Evolutionary conservation across 176 grass and related monocot genomes (phyloP).

Genomic region (Alloteropsis semialata): DNA sequence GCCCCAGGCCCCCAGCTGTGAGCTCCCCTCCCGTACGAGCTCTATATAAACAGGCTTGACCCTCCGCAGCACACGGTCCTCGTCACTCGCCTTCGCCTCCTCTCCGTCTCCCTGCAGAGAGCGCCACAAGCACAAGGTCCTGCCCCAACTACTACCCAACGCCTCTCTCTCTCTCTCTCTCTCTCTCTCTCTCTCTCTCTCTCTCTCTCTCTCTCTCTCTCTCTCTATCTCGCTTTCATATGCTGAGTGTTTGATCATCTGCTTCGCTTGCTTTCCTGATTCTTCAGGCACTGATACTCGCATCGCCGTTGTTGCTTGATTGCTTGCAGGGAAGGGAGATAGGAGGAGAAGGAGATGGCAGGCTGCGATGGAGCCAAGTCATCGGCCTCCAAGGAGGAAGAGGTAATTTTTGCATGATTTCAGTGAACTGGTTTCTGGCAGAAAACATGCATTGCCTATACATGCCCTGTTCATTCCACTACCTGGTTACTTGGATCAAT

Average conservation of each 20-base stretch:
- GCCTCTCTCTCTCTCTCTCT: background rate
- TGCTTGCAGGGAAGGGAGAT: conserved; percentile 21
- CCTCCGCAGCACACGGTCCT: conserved; percentile 11
- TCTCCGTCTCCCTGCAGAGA: background rate
- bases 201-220: background rate
- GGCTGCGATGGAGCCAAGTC: conserved; percentile 48
- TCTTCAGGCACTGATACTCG: conserved; percentile 9
- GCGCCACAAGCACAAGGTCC: conserved; percentile 58
- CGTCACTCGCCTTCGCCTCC: background rate
- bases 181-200: background rate
- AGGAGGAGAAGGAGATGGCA: conserved; percentile 50
- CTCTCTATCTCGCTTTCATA: no score
- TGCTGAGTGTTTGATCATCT: background rate
- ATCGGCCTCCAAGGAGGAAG: conserved; percentile 47
- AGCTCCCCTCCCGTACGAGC: conserved; percentile 11
- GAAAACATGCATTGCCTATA: background rate
- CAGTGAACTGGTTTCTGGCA: background rate
- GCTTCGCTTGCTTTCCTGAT: background rate
- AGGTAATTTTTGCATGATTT: conserved; percentile 46
- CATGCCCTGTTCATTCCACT: background rate
- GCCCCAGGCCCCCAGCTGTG: no score
- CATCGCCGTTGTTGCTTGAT: background rate
- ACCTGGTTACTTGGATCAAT: background rate
- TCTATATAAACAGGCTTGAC: conserved; percentile 16
- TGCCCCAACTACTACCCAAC: conserved; percentile 34